Evolutionary conservation across 805 yeast species (phyloP), one percentile per base, ranked within the genome.

Genomic region (Starmera amethionina): DNA sequence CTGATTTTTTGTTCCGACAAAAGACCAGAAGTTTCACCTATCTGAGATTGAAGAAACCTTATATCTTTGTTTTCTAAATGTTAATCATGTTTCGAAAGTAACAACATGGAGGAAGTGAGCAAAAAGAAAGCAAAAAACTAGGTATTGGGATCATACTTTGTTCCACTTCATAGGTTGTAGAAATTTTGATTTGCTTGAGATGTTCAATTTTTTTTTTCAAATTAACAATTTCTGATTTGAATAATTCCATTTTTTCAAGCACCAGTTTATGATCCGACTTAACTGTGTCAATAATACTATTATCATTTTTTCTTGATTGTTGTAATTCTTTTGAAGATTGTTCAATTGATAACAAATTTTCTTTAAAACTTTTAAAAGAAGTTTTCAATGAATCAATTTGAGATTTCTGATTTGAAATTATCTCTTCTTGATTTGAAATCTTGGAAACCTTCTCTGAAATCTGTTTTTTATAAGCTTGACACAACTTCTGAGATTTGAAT

Each of bases 1-100:
- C 59, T 65, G 11, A 68, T 54, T 40, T 67, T 70, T 45, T 71
- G 74, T 40, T 70, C 76, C 8, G 71, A 67, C 33, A 72, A 54
- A 36, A 67, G 59, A 1, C 75, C 73, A 9, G 73, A 62, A 19
- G 65, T 56, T 41, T 68, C 68, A 50, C 70, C 68, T 6, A 68
- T 45, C 38, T 61, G 66, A 31, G 56, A 43, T 42, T 58, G 62
- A 30, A 67, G 46, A 25, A 54, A 50, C 14, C 54, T 55, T 14
- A 67, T 59, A 16, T 66, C 69, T 40, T 58, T 61, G 25, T 45
- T 44, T 45, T 52, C 58, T 44, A 27, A 19, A 49, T 29, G 46
- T 55, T 55, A 15, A 28, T 46, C 53, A 4, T 40, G 29, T 4
- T 40, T 47, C 25, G 10, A n/a, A 8, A 19, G 13, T 15, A 15